Evolutionary conservation across 1,139 yeast species (phyloP).

Genomic region (Diutina scorzettiae): DNA sequence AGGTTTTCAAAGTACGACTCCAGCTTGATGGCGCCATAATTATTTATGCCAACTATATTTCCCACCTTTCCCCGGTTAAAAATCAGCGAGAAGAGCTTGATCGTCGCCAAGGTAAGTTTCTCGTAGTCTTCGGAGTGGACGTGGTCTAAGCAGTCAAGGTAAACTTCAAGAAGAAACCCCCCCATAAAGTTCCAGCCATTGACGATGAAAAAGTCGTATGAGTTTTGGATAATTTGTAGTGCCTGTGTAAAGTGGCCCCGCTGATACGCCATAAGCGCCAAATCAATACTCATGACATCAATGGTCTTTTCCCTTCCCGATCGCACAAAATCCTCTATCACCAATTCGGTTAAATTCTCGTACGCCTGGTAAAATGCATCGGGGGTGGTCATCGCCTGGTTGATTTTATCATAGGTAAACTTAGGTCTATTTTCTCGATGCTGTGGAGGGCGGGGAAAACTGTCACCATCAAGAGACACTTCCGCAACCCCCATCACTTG

Average conservation of each 20-base stretch:
- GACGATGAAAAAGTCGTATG: constrained; percentile 53
- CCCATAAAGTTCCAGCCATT: constrained; percentile 75
- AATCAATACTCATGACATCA: constrained; percentile 68
- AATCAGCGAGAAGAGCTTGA: constrained; percentile 22
- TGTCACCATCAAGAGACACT: neutral
- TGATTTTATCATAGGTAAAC: constrained; percentile 3
- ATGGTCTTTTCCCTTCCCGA: constrained; percentile 50
- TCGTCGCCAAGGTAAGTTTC: constrained; percentile 16
- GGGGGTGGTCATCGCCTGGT: constrained; percentile 9
- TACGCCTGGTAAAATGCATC: constrained; percentile 9
- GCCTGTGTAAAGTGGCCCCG: constrained; percentile 48
- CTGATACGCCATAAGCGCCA: constrained; percentile 60
- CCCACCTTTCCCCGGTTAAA: constrained; percentile 13
- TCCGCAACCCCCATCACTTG: neutral
- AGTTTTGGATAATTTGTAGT: constrained; percentile 46
- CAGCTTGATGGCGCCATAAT: constrained; percentile 16
- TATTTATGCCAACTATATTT: constrained; percentile 18
- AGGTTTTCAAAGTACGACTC: constrained; percentile 13
- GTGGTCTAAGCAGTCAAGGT: constrained; percentile 51
- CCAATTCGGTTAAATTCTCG: constrained; percentile 8
- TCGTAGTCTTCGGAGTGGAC: constrained; percentile 10
- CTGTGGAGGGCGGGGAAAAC: too few relatives aligned
- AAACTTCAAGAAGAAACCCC: constrained; percentile 47
- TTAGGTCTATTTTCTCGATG: neutral
- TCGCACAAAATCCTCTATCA: constrained; percentile 34